A percentile compares a stretch with the other conserved stretches of the same genome.
Evolutionary conservation across 1,284 basidiomycete species (phyloP).

Genomic region (Mycena citricolor): DNA sequence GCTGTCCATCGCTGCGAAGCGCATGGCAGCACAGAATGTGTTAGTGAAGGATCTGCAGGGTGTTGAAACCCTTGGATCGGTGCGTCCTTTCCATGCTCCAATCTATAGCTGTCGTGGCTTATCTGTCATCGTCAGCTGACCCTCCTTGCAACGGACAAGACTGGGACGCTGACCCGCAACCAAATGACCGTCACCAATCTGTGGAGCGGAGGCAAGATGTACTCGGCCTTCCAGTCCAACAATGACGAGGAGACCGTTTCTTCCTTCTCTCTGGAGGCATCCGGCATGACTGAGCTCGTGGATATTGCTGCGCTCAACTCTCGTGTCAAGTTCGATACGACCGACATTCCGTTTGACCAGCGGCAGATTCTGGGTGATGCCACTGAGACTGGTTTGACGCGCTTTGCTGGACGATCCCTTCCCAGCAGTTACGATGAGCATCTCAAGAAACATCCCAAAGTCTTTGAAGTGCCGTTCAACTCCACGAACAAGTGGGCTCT

Average conservation of each 20-base stretch:
- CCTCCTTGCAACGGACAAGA: constrained; percentile 73
- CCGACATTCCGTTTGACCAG: constrained; percentile 61
- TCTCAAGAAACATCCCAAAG: constrained; percentile 51
- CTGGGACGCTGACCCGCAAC: constrained; percentile 72
- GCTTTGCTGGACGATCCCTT: constrained; percentile 60
- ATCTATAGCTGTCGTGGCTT: constrained; percentile 7
- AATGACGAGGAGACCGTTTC: constrained; percentile 57
- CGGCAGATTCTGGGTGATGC: constrained; percentile 66
- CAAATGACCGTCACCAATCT: constrained; percentile 72
- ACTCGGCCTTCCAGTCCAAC: constrained; percentile 66
- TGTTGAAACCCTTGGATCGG: constrained; percentile 64
- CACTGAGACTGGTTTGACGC: constrained; percentile 66
- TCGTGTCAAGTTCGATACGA: constrained; percentile 66
- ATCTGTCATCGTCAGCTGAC: constrained; percentile 56
- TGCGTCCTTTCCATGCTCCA: not conserved
- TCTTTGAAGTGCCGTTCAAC: constrained; percentile 72
- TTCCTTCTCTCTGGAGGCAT: constrained; percentile 47
- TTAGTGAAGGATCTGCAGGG: constrained; percentile 69
- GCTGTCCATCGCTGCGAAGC: constrained; percentile 68
- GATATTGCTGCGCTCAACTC: constrained; percentile 67
- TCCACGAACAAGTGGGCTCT: constrained; percentile 72
- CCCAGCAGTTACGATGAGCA: constrained; percentile 52
- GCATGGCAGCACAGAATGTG: constrained; percentile 72
- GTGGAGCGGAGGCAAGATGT: constrained; percentile 62
- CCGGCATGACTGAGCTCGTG: constrained; percentile 63